Evolutionary conservation across 129 eudicot genomes (phyloP).

Genomic region (Tagetes patula): DNA sequence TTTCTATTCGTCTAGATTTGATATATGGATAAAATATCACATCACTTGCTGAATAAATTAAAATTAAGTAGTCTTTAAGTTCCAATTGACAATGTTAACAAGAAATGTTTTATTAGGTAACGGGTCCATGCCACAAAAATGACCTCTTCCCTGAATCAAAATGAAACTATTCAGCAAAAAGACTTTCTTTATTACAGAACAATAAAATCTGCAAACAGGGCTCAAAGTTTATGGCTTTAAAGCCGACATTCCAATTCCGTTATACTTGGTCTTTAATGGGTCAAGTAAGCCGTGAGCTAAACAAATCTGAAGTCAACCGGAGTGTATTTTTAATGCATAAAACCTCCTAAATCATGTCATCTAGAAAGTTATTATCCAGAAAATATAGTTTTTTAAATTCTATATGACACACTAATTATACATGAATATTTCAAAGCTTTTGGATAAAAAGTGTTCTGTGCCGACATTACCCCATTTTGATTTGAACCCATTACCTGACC

Average conservation of each 20-base stretch:
- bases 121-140: slow-evolving; percentile 7
- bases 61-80: slow-evolving; percentile 15
- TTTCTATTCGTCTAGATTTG: neutral
- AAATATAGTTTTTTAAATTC: neutral
- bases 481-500: no score
- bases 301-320: neutral
- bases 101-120: neutral
- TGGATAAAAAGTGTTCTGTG: no score
- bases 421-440: neutral
- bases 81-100: slow-evolving; percentile 10
- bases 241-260: neutral
- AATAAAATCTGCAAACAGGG: neutral
- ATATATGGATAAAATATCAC: slow-evolving; percentile 20
- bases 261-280: neutral
- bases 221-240: neutral
- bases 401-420: neutral
- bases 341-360: neutral
- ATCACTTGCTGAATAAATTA: neutral
- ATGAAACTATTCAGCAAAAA: neutral
- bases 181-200: neutral
- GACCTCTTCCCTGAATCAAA: neutral
- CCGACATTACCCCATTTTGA: no score
- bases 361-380: neutral
- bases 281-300: neutral
- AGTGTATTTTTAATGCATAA: neutral